Base-by-base conservation (phyloP, 805 yeast species). In the Starmera dryadoides region DNA sequence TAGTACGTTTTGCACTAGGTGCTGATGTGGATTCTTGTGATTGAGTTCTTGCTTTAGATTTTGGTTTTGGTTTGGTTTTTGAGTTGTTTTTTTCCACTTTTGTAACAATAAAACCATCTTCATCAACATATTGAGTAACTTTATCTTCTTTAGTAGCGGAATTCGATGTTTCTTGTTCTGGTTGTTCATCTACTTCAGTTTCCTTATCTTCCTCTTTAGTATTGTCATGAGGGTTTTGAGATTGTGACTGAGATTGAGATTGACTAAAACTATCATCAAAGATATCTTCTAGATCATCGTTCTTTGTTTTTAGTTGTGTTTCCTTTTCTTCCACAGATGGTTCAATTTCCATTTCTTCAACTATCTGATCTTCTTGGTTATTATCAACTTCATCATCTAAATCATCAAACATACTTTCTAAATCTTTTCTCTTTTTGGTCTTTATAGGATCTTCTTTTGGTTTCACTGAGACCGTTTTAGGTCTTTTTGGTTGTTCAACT, bases 41-140 rank as follows among this genome's bases (percentile, higher is more conserved):
- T 2, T 40, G 15, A 4, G 34, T 14, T 32, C 18, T 33, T 15
- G 47, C 37, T 38, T 46, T 48, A 16, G 57, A 43, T 31, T 47
- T 50, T 20, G 53, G 31, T 34, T 42, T 49, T 25, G 53, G 33
- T 36, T 44, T 42, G 7, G 41, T 26, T 35, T 43, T 49, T 18
- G 47, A 51, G 32, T 36, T 46, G 35, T 29, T 21, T 25, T 45
- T 49, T 15, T 43, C 47, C 31, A 46, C 50, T 40, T 54, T 48
- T 3, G 75, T 66, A 0, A 72, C 68, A 18, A 71, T 56, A 47
- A 65, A 75, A 1, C 79, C 80, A 38, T 74, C 79, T 30, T 70
- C 77, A 44, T 73, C 80, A 19, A 63, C 59, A 39, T 55, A 58
- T 8, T 48, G 51, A 20, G 52, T 47, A 5, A 44, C 30, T 18